A percentile compares a stretch with the other conserved stretches of the same genome.
These are phyloP conservation scores for Xylariales sp. DNA, from an alignment of 2,329 filamentous ascomycete species.

Conservation along the genomic window DNA sequence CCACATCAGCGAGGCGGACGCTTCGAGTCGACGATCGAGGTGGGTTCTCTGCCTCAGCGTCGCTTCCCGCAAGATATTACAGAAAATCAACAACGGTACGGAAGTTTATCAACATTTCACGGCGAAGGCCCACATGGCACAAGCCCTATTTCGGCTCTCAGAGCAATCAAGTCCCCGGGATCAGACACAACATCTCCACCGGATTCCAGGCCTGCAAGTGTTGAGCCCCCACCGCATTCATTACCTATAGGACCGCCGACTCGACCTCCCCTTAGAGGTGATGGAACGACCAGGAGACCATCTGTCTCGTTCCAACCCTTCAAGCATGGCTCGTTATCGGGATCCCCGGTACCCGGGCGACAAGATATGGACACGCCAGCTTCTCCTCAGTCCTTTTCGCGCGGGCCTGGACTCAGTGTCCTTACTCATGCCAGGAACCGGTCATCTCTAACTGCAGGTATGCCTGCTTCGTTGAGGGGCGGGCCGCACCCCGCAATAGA, in stretches of 20 bases:
- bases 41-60: conserved; percentile 72
- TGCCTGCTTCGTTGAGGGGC: conserved; percentile 68
- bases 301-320: conserved; percentile 94
- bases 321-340: conserved; percentile 92
- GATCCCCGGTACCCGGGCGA: conserved; percentile 62
- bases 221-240: conserved; percentile 45
- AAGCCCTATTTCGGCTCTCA: conserved; percentile 80
- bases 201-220: conserved; percentile 42
- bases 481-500: conserved; percentile 54
- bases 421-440: conserved; percentile 61
- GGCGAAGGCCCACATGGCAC: conserved; percentile 73
- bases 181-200: conserved; percentile 60
- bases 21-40: conserved; percentile 40
- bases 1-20: conserved; percentile 46
- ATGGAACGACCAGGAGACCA: conserved; percentile 61
- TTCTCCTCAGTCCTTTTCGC: conserved; percentile 50
- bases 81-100: conserved; percentile 77
- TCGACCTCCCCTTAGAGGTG: conserved; percentile 36
- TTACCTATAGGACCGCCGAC: conserved; percentile 41
- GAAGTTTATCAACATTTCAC: conserved; percentile 85
- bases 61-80: conserved; percentile 39
- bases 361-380: conserved; percentile 47
- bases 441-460: conserved; percentile 69
- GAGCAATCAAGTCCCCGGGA: conserved; percentile 59
- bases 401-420: conserved; percentile 42